Base-by-base conservation (phyloP, 768 basidiomycete species). In the Leccinellum luteum region DNA sequence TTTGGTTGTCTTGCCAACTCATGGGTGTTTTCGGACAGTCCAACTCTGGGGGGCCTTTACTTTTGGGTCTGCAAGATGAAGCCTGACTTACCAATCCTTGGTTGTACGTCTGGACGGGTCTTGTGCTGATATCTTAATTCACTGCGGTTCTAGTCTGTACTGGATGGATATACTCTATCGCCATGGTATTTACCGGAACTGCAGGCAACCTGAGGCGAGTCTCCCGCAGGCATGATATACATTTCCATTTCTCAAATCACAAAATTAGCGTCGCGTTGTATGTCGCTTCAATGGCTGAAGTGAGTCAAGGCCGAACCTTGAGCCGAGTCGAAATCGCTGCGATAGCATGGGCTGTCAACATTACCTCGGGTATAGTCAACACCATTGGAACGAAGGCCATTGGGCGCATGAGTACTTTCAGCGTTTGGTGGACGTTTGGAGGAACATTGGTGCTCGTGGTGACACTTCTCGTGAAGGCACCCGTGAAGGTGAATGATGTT, bases 61-160 rank as follows among this genome's bases (percentile, higher is more conserved):
- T 85, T 84, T 64, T 84, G 83, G 83, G 82, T 83, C 12, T 84
- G 81, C 70, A 80, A 77, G 63, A 81, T 84, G 81, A 82, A 83
- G 62, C 81, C 82, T 0, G 75, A 82, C 48, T 58, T 72, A 14
- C 83, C 82, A 2, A 69, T 82, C 17, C 73, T 84, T 5, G 83
- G 82, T 19, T 85, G 80, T 81, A 65, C 69, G 79, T 67, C 19
- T 15, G 13, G 25, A 38, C 21, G 7, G 17, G 47, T 43, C 51
- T 32, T 21, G 31, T 32, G 5, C 41, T 14, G 10, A 28, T 23
- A 54, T 21, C 1, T 10, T 6, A 7, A 25, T 48, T 61, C 14
- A 62, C n/a, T n/a, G 21, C 15, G 10, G 8, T 21, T 31, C 12
- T 23, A 75, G 74, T 73, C 48, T 76, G 76, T 57, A 83, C 82